Percentiles rank a stretch among this genome's conserved stretches.
Evolutionary conservation across 805 yeast species (phyloP).

Genomic region (Ogataea neopini): DNA sequence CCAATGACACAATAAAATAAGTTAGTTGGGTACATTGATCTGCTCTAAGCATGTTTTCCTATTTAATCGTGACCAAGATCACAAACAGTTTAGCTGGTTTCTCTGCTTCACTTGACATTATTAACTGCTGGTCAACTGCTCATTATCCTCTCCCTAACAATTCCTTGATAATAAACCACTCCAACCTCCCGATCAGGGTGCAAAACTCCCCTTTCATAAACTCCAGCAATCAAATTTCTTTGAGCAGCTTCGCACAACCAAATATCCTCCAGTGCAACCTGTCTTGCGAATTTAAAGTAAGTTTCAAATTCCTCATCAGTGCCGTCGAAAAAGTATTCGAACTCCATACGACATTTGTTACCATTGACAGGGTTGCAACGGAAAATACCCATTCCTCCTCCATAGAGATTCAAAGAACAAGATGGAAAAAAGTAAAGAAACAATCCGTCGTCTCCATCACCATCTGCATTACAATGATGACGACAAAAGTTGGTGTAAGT

Average conservation of each 20-base stretch:
- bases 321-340: slow-evolving; percentile 33
- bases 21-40: too few relatives aligned
- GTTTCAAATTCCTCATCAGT: slow-evolving; percentile 30
- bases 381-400: slow-evolving; percentile 34
- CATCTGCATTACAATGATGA: slow-evolving; percentile 26
- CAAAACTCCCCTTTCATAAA: slow-evolving; percentile 29
- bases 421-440: slow-evolving; percentile 33
- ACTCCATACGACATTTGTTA: slow-evolving; percentile 32
- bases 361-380: slow-evolving; percentile 32
- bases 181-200: slow-evolving; percentile 33
- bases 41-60: too few relatives aligned
- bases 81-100: too few relatives aligned
- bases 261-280: slow-evolving; percentile 34
- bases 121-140: neutral
- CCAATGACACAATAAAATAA: too few relatives aligned
- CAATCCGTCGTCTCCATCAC: slow-evolving; percentile 19
- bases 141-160: slow-evolving; percentile 24
- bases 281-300: slow-evolving; percentile 34
- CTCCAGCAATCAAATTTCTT: slow-evolving; percentile 25
- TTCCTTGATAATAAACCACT: slow-evolving; percentile 25
- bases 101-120: neutral
- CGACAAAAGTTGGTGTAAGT: slow-evolving; percentile 31
- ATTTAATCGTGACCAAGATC: too few relatives aligned
- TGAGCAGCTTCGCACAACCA: slow-evolving; percentile 35
- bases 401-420: slow-evolving; percentile 30